Evolutionary conservation across 306 rosid species (phyloP).

Genomic region (Morella rubra): DNA sequence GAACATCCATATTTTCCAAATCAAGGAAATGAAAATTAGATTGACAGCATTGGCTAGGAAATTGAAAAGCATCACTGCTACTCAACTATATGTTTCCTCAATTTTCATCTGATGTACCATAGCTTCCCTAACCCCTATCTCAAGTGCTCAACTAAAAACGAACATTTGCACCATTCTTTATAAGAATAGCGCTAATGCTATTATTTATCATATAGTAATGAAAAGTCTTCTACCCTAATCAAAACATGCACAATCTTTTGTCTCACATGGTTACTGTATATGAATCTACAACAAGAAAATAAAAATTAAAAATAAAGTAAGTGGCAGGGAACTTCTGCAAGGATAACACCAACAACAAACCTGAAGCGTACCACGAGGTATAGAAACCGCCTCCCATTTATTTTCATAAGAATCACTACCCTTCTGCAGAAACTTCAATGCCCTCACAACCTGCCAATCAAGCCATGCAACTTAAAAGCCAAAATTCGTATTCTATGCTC

Average conservation of each 20-base stretch:
- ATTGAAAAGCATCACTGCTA: no score
- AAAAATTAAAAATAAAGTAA: neutral
- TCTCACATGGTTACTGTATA: neutral
- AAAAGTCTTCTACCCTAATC: constrained; percentile 6
- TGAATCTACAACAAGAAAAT: constrained; percentile 1
- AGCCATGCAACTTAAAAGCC: constrained; percentile 24
- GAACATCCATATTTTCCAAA: constrained; percentile 7
- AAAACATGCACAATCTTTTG: constrained; percentile 9
- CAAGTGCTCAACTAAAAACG: neutral
- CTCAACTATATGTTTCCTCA: neutral
- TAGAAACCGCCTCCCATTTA: constrained; percentile 78
- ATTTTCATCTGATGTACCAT: neutral
- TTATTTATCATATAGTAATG: neutral
- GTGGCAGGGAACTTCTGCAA: constrained; percentile 9
- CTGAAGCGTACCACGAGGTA: constrained; percentile 99
- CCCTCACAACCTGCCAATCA: constrained; percentile 83
- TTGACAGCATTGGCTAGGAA: neutral
- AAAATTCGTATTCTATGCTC: constrained; percentile 23
- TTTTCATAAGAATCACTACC: constrained; percentile 57
- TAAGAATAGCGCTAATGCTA: neutral
- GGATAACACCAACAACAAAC: constrained; percentile 57
- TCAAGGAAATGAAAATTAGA: neutral
- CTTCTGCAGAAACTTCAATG: constrained; percentile 71
- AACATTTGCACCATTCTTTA: neutral
- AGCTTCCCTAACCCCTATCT: neutral